phyloP scores from a whole-genome alignment of 768 basidiomycete species.

The Stropharia rugosoannulata region DNA sequence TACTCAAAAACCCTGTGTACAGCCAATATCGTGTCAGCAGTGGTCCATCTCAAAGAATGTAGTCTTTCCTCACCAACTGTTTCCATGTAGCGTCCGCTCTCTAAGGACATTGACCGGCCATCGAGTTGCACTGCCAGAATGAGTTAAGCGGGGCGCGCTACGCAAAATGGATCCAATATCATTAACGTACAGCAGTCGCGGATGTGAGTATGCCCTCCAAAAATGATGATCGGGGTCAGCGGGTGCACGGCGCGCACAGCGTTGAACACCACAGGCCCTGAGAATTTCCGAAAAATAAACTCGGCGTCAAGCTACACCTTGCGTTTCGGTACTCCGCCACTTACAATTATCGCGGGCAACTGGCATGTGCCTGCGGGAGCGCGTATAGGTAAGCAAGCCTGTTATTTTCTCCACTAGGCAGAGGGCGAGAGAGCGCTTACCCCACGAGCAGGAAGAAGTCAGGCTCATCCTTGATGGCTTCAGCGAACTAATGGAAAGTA shows the following conservation, averaged over 20 bases:
- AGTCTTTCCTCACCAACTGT: constrained; percentile 61
- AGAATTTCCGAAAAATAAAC: neutral
- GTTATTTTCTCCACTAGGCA: neutral
- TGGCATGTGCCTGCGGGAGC: constrained; percentile 73
- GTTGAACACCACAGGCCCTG: constrained; percentile 72
- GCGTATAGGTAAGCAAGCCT: neutral
- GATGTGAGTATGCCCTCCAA: constrained; percentile 82
- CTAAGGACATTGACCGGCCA: constrained; percentile 73
- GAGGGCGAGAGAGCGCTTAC: constrained; percentile 30
- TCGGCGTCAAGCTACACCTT: too few species aligned
- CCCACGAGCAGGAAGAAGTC: constrained; percentile 79
- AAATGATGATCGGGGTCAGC: constrained; percentile 76
- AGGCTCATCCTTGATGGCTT: constrained; percentile 78
- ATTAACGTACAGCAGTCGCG: constrained; percentile 66
- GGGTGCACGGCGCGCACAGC: constrained; percentile 75
- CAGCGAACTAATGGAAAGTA: constrained; percentile 51
- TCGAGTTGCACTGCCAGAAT: constrained; percentile 57
- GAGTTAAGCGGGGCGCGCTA: neutral
- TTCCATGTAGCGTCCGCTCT: constrained; percentile 91
- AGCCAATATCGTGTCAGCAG: constrained; percentile 10
- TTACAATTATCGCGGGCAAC: constrained; percentile 65
- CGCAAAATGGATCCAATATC: neutral
- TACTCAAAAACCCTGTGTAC: constrained; percentile 62
- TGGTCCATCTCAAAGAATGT: neutral
- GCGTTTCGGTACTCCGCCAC: constrained; percentile 18